phyloP scores from a whole-genome alignment of 2,329 filamentous ascomycete species.

The Apiospora phragmitis region DNA sequence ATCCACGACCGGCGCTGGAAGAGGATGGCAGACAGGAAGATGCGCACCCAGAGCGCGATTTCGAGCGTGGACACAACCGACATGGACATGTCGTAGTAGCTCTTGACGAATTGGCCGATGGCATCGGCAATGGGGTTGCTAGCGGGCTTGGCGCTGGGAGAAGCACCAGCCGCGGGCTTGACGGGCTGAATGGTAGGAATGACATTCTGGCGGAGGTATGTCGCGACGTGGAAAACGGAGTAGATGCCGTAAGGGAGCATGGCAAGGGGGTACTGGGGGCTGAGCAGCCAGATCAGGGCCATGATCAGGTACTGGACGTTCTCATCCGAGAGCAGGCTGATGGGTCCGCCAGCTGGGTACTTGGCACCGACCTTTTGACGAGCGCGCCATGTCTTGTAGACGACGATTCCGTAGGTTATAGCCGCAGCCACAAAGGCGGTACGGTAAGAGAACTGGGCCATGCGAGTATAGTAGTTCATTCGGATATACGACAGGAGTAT shows the following conservation, averaged over 20 bases:
- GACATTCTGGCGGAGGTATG: slow-evolving; percentile 91
- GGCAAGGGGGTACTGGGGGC: slow-evolving; percentile 84
- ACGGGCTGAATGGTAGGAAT: slow-evolving; percentile 82
- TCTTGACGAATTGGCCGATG: slow-evolving; percentile 93
- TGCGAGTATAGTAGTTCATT: slow-evolving; percentile 80
- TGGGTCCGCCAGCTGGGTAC: slow-evolving; percentile 55
- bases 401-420: slow-evolving; percentile 93
- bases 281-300: slow-evolving; percentile 93
- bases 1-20: slow-evolving; percentile 94
- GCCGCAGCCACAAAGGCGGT: slow-evolving; percentile 87
- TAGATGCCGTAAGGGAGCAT: slow-evolving; percentile 95
- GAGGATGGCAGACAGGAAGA: slow-evolving; percentile 77
- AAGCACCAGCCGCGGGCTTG: slow-evolving; percentile 54
- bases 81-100: slow-evolving; percentile 97
- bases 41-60: slow-evolving; percentile 81
- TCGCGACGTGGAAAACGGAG: slow-evolving; percentile 97
- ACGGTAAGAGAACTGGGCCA: slow-evolving; percentile 84
- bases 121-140: slow-evolving; percentile 70
- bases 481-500: slow-evolving; percentile 85
- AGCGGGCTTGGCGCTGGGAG: slow-evolving; percentile 56
- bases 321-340: slow-evolving; percentile 80
- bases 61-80: slow-evolving; percentile 86
- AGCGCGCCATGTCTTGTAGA: slow-evolving; percentile 95
- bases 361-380: slow-evolving; percentile 72
- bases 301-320: slow-evolving; percentile 97